phyloP scores from a whole-genome alignment of 495 filamentous ascomycete species.

The Trichoderma gamsii region DNA sequence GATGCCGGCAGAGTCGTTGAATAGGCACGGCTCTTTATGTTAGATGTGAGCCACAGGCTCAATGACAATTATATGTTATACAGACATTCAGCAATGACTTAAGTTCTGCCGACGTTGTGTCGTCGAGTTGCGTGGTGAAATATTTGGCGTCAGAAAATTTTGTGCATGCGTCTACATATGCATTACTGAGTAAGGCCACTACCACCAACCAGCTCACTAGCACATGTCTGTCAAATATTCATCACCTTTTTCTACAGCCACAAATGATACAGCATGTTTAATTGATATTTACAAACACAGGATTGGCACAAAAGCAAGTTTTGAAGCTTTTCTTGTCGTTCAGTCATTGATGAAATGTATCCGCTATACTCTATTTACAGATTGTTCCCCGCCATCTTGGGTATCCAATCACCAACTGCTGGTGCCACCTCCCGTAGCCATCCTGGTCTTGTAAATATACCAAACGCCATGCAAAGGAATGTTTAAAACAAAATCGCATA shows the following conservation, averaged over 20 bases:
- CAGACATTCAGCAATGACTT: neutral
- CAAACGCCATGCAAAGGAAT: conserved; percentile 11
- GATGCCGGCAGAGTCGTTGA: neutral
- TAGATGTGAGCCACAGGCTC: neutral
- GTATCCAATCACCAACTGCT: conserved; percentile 2
- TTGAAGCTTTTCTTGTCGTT: conserved; percentile 5
- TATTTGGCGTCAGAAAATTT: conserved; percentile 5
- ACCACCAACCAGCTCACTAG: neutral
- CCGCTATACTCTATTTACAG: conserved; percentile 3
- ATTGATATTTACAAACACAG: neutral
- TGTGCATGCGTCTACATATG: neutral
- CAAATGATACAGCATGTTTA: neutral
- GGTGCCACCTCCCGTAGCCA: neutral
- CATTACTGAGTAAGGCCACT: neutral
- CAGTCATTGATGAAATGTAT: conserved; percentile 4
- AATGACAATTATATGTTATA: neutral
- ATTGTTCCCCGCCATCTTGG: conserved; percentile 12
- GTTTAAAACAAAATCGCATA: neutral
- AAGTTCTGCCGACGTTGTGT: neutral
- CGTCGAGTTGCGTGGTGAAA: neutral
- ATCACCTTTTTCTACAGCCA: neutral
- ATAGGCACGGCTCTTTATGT: neutral
- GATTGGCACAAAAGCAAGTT: neutral
- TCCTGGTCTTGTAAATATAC: neutral
- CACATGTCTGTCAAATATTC: neutral